phyloP scores from a whole-genome alignment of 768 basidiomycete species.

The Pholiota microspora region DNA sequence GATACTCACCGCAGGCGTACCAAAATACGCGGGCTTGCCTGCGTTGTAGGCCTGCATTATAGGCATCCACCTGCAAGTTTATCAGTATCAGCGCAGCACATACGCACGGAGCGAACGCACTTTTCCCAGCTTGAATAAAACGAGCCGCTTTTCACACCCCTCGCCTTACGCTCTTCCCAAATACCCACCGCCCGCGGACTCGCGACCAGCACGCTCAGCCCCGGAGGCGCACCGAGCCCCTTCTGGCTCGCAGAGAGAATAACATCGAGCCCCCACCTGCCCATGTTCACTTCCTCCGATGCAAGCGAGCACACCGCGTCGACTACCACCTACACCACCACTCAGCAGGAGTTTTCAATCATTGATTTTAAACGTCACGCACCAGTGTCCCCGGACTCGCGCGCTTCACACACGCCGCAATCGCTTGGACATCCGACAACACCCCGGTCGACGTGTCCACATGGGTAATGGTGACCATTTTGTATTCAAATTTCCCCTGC shows the following conservation, averaged over 20 bases:
- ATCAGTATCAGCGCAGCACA: too few relatives aligned
- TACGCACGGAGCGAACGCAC: conserved; percentile 31
- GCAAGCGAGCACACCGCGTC: conserved; percentile 94
- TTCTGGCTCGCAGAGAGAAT: conserved; percentile 81
- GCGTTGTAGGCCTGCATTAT: conserved; percentile 85
- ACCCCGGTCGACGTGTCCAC: conserved; percentile 90
- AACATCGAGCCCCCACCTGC: conserved; percentile 85
- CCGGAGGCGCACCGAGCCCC: conserved; percentile 85
- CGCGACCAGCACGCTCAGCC: conserved; percentile 76
- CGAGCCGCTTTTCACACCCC: conserved; percentile 27
- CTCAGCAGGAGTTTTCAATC: too few relatives aligned
- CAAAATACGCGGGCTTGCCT: conserved; percentile 79
- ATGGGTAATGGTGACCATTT: conserved; percentile 83
- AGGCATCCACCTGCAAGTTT: conserved; percentile 78
- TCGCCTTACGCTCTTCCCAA: conserved; percentile 15
- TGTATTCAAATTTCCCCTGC: conserved; percentile 46
- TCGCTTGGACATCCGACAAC: conserved; percentile 68
- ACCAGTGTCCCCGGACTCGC: conserved; percentile 81
- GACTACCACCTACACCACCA: conserved; percentile 50
- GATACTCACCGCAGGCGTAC: conserved; percentile 85
- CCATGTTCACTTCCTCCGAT: conserved; percentile 86
- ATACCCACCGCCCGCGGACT: conserved; percentile 70
- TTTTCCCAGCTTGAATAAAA: conserved; percentile 90
- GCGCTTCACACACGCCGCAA: conserved; percentile 64
- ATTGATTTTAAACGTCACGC: too few relatives aligned